These are phyloP conservation scores for Vaccinium darrowii DNA, from an alignment of 148 eudicot species.

Conservation along the genomic window DNA sequence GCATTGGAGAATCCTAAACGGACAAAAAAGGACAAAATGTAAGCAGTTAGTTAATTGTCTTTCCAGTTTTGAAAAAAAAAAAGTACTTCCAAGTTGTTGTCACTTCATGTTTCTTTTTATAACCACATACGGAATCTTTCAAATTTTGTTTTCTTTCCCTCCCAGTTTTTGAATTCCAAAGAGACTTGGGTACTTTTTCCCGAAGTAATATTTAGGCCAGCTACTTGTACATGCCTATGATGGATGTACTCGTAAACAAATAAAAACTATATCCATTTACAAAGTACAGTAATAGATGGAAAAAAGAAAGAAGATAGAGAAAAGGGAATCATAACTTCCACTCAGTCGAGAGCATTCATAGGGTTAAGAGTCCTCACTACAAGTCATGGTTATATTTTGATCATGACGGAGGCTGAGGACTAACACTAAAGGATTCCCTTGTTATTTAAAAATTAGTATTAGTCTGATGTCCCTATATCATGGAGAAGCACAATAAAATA, in stretches of 20 bases:
- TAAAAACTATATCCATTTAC: no score
- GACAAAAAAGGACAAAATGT: not conserved
- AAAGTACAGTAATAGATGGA: not conserved
- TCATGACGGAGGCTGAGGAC: not conserved
- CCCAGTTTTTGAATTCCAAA: not conserved
- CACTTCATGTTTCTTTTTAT: not conserved
- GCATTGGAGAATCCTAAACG: slow-evolving; percentile 64
- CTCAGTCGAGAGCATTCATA: not conserved
- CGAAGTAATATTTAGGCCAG: not conserved
- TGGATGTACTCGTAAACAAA: not conserved
- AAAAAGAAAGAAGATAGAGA: not conserved
- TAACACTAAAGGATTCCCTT: not conserved
- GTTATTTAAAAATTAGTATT: no score
- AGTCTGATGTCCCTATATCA: not conserved
- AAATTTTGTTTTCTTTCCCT: not conserved
- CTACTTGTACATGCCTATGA: not conserved
- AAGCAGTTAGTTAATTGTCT: not conserved
- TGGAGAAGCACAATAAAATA: not conserved
- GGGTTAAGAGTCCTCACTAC: not conserved
- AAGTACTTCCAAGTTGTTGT: not conserved
- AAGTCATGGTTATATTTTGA: not conserved
- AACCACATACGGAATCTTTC: not conserved
- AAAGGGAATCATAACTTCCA: not conserved
- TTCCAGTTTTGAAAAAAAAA: not conserved
- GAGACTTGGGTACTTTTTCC: not conserved